phyloP scores from a whole-genome alignment of 2,329 filamentous ascomycete genomes.

The Chrysoporthe austroafricana region DNA sequence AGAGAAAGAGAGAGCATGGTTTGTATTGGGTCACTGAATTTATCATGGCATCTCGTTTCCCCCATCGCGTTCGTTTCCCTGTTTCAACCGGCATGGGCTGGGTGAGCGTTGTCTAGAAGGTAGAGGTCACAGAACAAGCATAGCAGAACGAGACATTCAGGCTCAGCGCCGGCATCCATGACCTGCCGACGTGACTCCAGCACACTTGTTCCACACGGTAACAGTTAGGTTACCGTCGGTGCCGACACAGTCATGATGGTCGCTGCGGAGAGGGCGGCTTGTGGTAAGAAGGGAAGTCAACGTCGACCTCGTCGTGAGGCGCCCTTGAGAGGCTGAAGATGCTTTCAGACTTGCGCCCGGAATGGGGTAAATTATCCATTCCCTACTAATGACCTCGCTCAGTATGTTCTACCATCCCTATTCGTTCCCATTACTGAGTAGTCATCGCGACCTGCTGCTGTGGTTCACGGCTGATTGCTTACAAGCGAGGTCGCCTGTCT shows the following conservation, averaged over 20 bases:
- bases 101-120: background rate
- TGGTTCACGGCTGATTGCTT: too few species aligned
- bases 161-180: background rate
- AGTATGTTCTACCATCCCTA: background rate
- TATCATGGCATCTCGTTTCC: background rate
- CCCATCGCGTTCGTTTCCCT: background rate
- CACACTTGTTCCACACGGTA: too few species aligned
- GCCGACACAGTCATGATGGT: background rate
- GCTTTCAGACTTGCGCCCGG: too few species aligned
- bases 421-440: too few species aligned
- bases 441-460: too few species aligned
- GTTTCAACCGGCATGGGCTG: background rate
- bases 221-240: too few species aligned
- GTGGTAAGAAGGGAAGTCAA: background rate
- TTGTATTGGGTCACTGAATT: background rate
- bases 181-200: background rate
- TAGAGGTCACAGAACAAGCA: conserved; percentile 2
- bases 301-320: background rate
- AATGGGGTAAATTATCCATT: background rate
- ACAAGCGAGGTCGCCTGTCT: too few species aligned
- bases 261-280: background rate
- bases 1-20: background rate
- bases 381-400: background rate
- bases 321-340: too few species aligned
- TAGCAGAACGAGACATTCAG: background rate